These are phyloP conservation scores for Botrytis cinerea DNA, from an alignment of 2,329 filamentous ascomycete species.

Conservation along the genomic window DNA sequence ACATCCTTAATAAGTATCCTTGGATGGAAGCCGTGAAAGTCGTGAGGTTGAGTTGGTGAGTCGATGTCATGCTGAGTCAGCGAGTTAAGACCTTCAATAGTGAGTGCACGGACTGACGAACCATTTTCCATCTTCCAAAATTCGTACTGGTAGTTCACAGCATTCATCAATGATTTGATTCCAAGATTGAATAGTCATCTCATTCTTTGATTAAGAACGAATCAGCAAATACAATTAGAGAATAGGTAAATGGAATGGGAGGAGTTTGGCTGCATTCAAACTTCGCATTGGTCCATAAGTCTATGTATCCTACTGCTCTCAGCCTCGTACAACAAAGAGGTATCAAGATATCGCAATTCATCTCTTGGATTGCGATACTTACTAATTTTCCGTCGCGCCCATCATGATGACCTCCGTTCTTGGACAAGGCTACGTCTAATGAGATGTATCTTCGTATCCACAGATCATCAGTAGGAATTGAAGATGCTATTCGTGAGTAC, in stretches of 20 bases:
- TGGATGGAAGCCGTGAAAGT: neutral
- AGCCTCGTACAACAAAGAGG: neutral
- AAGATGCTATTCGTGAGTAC: neutral
- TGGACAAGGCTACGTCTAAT: neutral
- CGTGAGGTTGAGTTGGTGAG: neutral
- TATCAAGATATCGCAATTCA: neutral
- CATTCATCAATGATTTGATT: neutral
- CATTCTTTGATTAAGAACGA: neutral
- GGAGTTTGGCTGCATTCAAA: accelerated
- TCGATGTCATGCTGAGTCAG: neutral
- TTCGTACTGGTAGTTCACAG: neutral
- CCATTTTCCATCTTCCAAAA: neutral
- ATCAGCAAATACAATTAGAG: neutral
- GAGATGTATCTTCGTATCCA: neutral
- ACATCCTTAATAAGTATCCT: neutral
- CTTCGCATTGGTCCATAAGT: neutral
- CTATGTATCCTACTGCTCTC: neutral
- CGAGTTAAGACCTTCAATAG: neutral
- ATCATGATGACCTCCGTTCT: neutral
- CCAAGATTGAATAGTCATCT: neutral
- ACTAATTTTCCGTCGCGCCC: neutral
- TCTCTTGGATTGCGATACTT: neutral
- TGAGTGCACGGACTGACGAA: neutral
- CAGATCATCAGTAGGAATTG: neutral
- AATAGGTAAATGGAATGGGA: neutral